Evolutionary conservation across 1,284 basidiomycete species (phyloP).

Genomic region (Ganoderma sinense): DNA sequence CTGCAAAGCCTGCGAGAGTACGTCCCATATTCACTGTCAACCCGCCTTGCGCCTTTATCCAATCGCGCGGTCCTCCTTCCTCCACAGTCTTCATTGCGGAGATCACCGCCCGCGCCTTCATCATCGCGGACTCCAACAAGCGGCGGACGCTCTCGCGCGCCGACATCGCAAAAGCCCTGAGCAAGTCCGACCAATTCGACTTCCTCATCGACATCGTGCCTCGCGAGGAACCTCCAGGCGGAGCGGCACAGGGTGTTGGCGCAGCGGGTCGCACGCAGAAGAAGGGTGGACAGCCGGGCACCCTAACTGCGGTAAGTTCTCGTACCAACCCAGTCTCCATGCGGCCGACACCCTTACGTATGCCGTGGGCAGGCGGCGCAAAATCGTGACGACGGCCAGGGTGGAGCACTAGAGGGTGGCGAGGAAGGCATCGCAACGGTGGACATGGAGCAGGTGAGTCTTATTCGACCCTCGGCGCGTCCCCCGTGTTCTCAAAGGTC

Average conservation of each 20-base stretch:
- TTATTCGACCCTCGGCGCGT: background rate
- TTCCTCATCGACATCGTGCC: constrained; percentile 94
- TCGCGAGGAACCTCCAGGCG: constrained; percentile 66
- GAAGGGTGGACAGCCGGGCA: constrained; percentile 34
- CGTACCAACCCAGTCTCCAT: background rate
- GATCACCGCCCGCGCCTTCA: constrained; percentile 92
- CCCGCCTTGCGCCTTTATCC: constrained; percentile 13
- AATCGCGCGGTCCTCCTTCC: background rate
- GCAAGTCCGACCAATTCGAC: constrained; percentile 92
- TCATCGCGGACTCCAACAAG: constrained; percentile 93
- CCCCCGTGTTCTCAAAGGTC: too few relatives aligned
- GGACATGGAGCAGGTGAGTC: constrained; percentile 29
- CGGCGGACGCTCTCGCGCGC: constrained; percentile 89
- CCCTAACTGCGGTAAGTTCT: constrained; percentile 26
- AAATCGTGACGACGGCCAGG: constrained; percentile 22
- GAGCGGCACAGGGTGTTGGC: constrained; percentile 25
- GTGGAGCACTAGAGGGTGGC: constrained; percentile 19
- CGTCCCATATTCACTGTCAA: constrained; percentile 41
- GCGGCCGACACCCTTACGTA: background rate
- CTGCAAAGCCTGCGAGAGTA: constrained; percentile 96
- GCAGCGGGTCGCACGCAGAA: constrained; percentile 31
- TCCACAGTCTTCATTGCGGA: constrained; percentile 90
- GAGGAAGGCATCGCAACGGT: constrained; percentile 21
- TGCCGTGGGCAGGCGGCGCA: constrained; percentile 9
- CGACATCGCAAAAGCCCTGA: constrained; percentile 90